These are phyloP conservation scores for Apiospora hydei DNA, from an alignment of 2,329 filamentous ascomycete species.

Conservation along the genomic window DNA sequence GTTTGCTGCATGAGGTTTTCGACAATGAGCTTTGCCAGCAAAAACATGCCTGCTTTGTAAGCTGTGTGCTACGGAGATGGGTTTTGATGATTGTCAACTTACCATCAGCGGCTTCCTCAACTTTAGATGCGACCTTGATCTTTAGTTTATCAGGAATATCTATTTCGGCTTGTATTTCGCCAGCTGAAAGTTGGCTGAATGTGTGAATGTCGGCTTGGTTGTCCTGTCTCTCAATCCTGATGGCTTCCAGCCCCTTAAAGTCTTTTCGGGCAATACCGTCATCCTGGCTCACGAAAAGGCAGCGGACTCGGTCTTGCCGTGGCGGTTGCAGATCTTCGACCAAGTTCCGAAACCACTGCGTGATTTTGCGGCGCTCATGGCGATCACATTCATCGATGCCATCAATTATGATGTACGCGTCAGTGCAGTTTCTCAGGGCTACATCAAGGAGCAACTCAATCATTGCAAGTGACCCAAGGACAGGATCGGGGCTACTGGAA, in stretches of 20 bases:
- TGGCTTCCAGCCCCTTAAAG: not conserved
- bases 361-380: not conserved
- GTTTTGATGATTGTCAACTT: not conserved
- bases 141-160: not conserved
- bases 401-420: conserved; percentile 2
- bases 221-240: not conserved
- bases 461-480: not conserved
- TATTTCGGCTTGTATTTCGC: not conserved
- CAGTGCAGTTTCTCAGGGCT: not conserved
- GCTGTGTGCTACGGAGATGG: not conserved
- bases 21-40: not conserved
- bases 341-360: not conserved
- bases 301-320: not conserved
- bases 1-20: not conserved
- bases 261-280: not conserved
- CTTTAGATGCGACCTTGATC: not conserved
- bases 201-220: not conserved
- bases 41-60: not conserved
- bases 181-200: not conserved
- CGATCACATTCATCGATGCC: not conserved
- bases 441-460: not conserved
- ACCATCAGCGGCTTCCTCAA: not conserved
- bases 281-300: not conserved
- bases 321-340: not conserved
- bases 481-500: not conserved